Percentiles rank a stretch among this genome's conserved stretches.
phyloP scores from a whole-genome alignment of 2,329 filamentous ascomycete genomes.

The Botrytis hyacinthi region DNA sequence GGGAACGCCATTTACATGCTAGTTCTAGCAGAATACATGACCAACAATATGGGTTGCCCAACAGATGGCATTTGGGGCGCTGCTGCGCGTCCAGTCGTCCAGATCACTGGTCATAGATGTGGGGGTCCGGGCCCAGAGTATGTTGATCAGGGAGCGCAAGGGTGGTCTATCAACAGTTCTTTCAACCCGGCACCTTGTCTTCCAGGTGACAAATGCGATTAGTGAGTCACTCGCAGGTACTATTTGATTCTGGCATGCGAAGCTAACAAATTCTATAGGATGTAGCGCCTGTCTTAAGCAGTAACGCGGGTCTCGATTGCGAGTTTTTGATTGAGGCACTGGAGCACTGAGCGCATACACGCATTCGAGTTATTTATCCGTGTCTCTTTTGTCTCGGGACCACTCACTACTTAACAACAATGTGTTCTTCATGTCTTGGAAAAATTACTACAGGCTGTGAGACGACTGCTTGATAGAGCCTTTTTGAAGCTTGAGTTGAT shows the following conservation, averaged over 20 bases:
- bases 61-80: not conserved
- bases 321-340: too few species aligned
- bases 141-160: not conserved
- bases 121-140: not conserved
- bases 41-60: not conserved
- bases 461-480: not conserved
- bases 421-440: not conserved
- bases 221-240: not conserved
- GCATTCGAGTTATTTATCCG: not conserved
- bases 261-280: not conserved
- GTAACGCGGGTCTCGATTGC: too few species aligned
- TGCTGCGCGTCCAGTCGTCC: not conserved
- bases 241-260: not conserved
- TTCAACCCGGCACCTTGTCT: not conserved
- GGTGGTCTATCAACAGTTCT: not conserved
- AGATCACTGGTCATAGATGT: not conserved
- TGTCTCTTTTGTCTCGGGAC: not conserved
- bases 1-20: not conserved
- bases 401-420: not conserved
- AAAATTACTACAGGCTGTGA: not conserved
- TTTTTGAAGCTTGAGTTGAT: not conserved
- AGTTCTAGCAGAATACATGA: not conserved
- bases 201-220: not conserved
- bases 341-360: not conserved
- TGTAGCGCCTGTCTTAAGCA: not conserved